Base-by-base conservation (phyloP, 2,329 filamentous ascomycete genomes). In the Diplocarpon rosae region DNA sequence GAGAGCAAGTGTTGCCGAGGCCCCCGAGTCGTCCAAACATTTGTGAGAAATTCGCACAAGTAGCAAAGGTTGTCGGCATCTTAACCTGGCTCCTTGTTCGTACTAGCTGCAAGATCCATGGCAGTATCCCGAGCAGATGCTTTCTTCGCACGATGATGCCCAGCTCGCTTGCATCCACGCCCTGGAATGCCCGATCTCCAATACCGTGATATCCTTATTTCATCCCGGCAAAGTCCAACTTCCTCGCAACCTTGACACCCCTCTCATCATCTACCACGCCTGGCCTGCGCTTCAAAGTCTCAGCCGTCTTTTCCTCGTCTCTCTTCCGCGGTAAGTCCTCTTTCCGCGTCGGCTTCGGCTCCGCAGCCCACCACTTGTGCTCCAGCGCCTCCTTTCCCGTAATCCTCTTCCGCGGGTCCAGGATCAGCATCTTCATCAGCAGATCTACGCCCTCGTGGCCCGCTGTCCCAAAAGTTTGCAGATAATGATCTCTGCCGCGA, bases 401-500 rank as follows among this genome's bases (percentile, higher is more conserved):
- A 56, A 86, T 81, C 47, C 92, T 74, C 64, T 83, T 87, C 59
- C 79, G 76, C n/a, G 92, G 92, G 65, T 98, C 87, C 50, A 96
- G 74, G 11, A 76, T 73, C 49, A 95, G 71, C 66, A 93, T 94
- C 54, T 77, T 78, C 71, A 92, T 85, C 40, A 98, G 71, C 48
- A 98, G 67, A 62, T 96, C 89, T 27, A 93, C 86, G 35, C 92
- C 92, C 40, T 86, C 76, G 9, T 78, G 67, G 16, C 90, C 92
- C 9, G 90, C 77, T 10, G 84, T 83, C 44, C 84, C 80, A 60
- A 98, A 95, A 49, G 79, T 77, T 42, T 71, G 69, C 59, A 83
- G 71, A 69, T 86, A 95, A 59, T 83, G 82, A 45, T 84, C 79
- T 50, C 76, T 75, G 1, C 78, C 77, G 50, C 76, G 75, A 64